These are phyloP conservation scores for Aspergillus fumigatus DNA, from an alignment of 2,329 filamentous ascomycete genomes.

Conservation along the genomic window DNA sequence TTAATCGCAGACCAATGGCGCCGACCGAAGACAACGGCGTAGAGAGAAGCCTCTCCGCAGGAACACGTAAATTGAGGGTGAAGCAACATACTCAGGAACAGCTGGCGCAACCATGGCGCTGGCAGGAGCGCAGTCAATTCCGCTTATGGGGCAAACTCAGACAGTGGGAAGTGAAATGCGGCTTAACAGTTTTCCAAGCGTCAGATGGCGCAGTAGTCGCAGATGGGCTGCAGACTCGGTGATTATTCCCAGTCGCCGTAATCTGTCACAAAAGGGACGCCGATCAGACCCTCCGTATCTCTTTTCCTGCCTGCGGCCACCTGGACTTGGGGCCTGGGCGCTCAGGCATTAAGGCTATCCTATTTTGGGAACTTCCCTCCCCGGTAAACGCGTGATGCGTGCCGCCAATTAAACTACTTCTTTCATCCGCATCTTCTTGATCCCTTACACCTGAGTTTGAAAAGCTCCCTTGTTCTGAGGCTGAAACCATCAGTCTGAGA, in stretches of 20 bases:
- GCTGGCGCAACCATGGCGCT: constrained; percentile 66
- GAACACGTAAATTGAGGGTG: constrained; percentile 24
- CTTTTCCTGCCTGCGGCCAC: not conserved
- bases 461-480: not conserved
- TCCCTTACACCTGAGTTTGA: not conserved
- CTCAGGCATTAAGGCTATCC: constrained; percentile 17
- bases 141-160: not conserved
- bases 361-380: constrained; percentile 13
- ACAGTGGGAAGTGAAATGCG: not conserved
- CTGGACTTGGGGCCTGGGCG: constrained; percentile 2
- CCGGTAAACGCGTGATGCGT: constrained; percentile 19
- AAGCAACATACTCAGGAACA: constrained; percentile 63
- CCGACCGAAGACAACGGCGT: constrained; percentile 15
- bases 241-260: constrained; percentile 12
- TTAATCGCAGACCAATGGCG: constrained; percentile 15
- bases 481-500: constrained; percentile 13
- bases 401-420: constrained; percentile 6
- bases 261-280: constrained; percentile 5
- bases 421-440: not conserved
- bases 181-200: not conserved
- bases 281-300: constrained; percentile 3
- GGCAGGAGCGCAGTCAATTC: constrained; percentile 17
- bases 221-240: not conserved
- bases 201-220: constrained; percentile 1
- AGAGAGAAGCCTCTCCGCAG: constrained; percentile 15